These are phyloP conservation scores for Panicum hallii DNA, from an alignment of 202 grass and related monocot species.

Conservation along the genomic window DNA sequence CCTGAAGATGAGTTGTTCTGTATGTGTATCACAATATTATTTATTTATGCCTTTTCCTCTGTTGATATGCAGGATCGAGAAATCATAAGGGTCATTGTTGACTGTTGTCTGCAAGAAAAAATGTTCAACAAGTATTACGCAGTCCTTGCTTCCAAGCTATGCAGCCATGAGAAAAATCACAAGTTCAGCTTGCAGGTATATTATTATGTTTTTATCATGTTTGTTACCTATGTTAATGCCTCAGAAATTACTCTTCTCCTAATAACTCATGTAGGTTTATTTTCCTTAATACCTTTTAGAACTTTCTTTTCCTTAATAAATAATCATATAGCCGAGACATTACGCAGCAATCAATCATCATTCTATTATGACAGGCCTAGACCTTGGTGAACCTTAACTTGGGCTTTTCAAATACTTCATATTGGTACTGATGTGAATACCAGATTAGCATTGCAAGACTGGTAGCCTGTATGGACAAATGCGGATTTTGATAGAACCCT, in stretches of 20 bases:
- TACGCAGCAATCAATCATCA: neutral
- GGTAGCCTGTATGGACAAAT: neutral
- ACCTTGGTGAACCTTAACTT: neutral
- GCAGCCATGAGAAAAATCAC: constrained; percentile 87
- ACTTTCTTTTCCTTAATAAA: constrained; percentile 2
- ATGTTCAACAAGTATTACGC: constrained; percentile 95
- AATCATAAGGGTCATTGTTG: constrained; percentile 92
- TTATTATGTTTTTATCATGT: constrained; percentile 6
- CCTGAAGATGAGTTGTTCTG: constrained; percentile 19
- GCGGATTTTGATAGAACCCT: neutral
- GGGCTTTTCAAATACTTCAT: neutral
- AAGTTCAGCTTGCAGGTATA: constrained; percentile 91
- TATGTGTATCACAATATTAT: constrained; percentile 5
- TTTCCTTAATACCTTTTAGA: neutral
- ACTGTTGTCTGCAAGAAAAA: constrained; percentile 96
- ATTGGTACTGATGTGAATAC: constrained; percentile 16
- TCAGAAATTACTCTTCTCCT: constrained; percentile 11
- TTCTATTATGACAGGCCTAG: neutral
- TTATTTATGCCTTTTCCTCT: constrained; percentile 30
- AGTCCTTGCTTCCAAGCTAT: constrained; percentile 85
- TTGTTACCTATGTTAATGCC: constrained; percentile 6
- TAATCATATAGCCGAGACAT: neutral
- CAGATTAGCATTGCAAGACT: constrained; percentile 1
- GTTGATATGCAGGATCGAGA: constrained; percentile 69
- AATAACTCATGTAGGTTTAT: neutral